A percentile compares a stretch with the other conserved stretches of the same genome.
phyloP scores from a whole-genome alignment of 805 yeast genomes.

The Candida boidinii region DNA sequence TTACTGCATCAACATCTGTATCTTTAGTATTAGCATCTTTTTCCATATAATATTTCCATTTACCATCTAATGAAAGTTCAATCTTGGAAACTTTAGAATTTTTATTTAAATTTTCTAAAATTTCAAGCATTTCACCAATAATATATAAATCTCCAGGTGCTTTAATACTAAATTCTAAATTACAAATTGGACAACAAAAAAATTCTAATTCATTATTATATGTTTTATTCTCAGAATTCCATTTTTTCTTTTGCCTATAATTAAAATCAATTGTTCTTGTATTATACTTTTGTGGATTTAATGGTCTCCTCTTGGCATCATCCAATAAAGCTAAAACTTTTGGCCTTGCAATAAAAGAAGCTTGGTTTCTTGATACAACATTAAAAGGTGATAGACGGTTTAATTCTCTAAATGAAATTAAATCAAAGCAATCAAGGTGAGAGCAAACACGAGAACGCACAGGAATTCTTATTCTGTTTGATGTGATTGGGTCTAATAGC shows the following conservation, averaged over 20 bases:
- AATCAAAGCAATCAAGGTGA: conserved; percentile 27
- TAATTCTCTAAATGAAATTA: conserved; percentile 20
- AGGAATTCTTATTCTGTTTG: conserved; percentile 20
- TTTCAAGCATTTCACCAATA: conserved; percentile 21
- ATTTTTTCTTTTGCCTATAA: conserved; percentile 12
- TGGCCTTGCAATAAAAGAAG: conserved; percentile 8
- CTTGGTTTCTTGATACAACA: conserved; percentile 13
- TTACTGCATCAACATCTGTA: neutral
- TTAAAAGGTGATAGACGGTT: conserved; percentile 20
- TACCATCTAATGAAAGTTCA: conserved; percentile 19
- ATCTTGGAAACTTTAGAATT: conserved; percentile 13
- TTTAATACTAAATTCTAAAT: conserved; percentile 23
- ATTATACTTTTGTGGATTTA: conserved; percentile 5
- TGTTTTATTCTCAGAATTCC: conserved; percentile 10
- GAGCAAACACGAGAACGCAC: conserved; percentile 24
- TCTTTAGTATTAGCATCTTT: conserved; percentile 4
- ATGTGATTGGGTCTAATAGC: conserved; percentile 24
- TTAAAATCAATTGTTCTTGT: conserved; percentile 7
- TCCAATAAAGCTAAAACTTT: conserved; percentile 14
- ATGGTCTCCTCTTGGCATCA: conserved; percentile 17
- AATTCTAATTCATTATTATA: conserved; percentile 19
- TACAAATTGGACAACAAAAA: conserved; percentile 28
- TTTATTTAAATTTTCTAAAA: conserved; percentile 11
- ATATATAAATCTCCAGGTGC: conserved; percentile 23
- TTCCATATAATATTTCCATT: conserved; percentile 14